phyloP scores from a whole-genome alignment of 805 yeast genomes.

The Debaryomyces prosopidis region DNA sequence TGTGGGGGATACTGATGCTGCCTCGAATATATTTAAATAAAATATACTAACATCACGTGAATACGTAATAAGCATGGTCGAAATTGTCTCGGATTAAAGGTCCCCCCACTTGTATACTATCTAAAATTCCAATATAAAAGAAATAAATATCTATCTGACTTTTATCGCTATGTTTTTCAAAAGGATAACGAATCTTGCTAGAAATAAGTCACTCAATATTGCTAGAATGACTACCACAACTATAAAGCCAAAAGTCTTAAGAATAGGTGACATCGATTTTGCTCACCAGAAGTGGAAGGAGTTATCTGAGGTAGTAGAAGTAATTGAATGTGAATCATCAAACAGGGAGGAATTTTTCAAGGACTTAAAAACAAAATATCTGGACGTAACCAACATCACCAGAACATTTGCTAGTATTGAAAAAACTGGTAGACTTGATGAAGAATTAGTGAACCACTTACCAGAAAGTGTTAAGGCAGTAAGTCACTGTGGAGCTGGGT shows the following conservation, averaged over 20 bases:
- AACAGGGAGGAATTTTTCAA: constrained; percentile 40
- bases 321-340: constrained; percentile 34
- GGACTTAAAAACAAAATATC: constrained; percentile 46
- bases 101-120: background rate
- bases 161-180: background rate
- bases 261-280: constrained; percentile 60
- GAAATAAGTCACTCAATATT: background rate
- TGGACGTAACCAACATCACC: constrained; percentile 41
- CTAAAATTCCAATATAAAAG: background rate
- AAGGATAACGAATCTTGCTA: background rate
- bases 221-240: constrained; percentile 2
- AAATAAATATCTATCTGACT: background rate
- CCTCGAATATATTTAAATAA: background rate
- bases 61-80: background rate
- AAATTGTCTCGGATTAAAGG: background rate
- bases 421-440: constrained; percentile 65
- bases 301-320: constrained; percentile 43
- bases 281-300: constrained; percentile 71
- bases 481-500: constrained; percentile 73
- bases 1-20: background rate
- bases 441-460: constrained; percentile 53
- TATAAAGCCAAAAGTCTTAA: constrained; percentile 57
- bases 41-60: background rate
- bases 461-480: constrained; percentile 56
- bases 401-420: constrained; percentile 55